A percentile compares a stretch with the other conserved stretches of the same genome.
Evolutionary conservation across 2,329 filamentous ascomycete species (phyloP).

Genomic region (Fusarium penzigii): DNA sequence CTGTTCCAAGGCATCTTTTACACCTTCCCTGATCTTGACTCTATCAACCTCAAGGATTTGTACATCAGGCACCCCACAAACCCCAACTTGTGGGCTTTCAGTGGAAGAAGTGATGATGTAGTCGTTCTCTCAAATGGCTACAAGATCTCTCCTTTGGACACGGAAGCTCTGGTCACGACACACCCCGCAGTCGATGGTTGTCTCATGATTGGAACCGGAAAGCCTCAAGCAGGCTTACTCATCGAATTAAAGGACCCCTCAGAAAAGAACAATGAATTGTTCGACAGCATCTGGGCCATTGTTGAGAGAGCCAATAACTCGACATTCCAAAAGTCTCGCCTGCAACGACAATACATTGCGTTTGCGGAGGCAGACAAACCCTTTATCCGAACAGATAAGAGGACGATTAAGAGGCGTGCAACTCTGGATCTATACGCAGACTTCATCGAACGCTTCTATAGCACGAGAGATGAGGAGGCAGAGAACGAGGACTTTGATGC

Average conservation of each 20-base stretch:
- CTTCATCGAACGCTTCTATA: constrained; percentile 50
- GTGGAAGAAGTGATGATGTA: constrained; percentile 33
- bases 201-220: constrained; percentile 29
- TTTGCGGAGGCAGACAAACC: constrained; percentile 43
- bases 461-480: constrained; percentile 7
- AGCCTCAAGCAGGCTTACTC: constrained; percentile 29
- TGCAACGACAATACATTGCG: constrained; percentile 43
- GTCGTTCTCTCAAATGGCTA: constrained; percentile 34
- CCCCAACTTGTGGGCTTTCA: constrained; percentile 31
- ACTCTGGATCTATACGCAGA: constrained; percentile 42
- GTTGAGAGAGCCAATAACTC: constrained; percentile 45
- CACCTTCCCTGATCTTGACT: constrained; percentile 30
- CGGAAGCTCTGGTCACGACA: constrained; percentile 28
- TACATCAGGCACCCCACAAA: constrained; percentile 31
- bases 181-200: constrained; percentile 30
- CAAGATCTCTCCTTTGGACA: constrained; percentile 34
- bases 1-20: constrained; percentile 37
- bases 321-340: constrained; percentile 41
- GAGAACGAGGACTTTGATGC: constrained; percentile 9
- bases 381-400: constrained; percentile 47
- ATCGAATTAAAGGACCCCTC: constrained; percentile 29
- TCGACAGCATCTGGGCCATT: constrained; percentile 46
- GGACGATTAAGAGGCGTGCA: constrained; percentile 42
- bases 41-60: constrained; percentile 33
- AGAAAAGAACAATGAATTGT: constrained; percentile 23